Evolutionary conservation across 495 filamentous ascomycete genomes (phyloP), one percentile per base, ranked within the genome.

Genomic region (Hyaloscypha hepaticicola): DNA sequence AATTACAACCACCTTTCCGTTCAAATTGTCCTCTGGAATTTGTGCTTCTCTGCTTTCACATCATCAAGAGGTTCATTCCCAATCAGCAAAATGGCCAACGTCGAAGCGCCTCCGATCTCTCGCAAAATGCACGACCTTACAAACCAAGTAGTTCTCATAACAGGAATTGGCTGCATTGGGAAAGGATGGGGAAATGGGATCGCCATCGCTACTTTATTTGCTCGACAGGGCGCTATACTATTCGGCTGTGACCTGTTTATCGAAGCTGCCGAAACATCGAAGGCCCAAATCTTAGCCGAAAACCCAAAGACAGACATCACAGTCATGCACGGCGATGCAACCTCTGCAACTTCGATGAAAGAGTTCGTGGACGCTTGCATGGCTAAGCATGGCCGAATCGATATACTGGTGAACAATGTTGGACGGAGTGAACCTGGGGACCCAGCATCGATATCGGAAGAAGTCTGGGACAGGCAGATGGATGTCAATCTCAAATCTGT

Each of bases 391-490:
- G 80, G 79, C 29, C 73, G 82, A 1, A 82, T 86, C 21, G 83
- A 86, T 63, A 82, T 86, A 41, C 75, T 86, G 5, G 72, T 85
- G 14, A 85, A 83, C 66, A 85, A 83, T 62, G 82, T 85, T 0
- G 83, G 82, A 6, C 64, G 70, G 22, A 77, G 72, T 21, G 77
- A 84, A 66, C 78, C 81, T 0, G 83, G 82, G 0, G 77, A 77
- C 55, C 81, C 83, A 1, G 81, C 77, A 8, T 72, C 73, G 19
- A 78, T 84, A 76, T 21, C 29, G 0, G 82, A 83, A 61, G 75
- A 79, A 12, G 66, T 76, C 0, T 85, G 80, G 81, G 77, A 84
- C 67, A 49, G 60, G 21, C 82, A 84, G 69, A 72, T 80, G 11
- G 77, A 81, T 50, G 64, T 84, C 26, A 85, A 85, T 55, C 71